phyloP scores from a whole-genome alignment of 352 stramenopile species.

The Phytophthora ohioensis region DNA sequence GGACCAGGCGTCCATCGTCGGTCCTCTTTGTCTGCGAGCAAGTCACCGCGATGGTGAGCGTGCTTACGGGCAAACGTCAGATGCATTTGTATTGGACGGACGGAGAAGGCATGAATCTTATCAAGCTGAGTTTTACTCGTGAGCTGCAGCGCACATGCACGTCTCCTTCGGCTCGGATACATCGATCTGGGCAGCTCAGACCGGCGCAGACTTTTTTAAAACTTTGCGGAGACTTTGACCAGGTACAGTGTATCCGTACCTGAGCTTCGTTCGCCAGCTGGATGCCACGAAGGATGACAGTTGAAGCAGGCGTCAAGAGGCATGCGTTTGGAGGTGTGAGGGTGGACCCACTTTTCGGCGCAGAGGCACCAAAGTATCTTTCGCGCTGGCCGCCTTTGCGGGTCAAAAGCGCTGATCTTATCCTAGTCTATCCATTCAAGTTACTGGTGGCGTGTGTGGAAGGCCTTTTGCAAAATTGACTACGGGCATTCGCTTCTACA shows the following conservation, averaged over 20 bases:
- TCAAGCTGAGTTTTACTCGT: slow-evolving; percentile 4
- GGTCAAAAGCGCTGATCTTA: slow-evolving; percentile 15
- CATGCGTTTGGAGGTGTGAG: slow-evolving; percentile 1
- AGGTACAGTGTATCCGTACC: background rate
- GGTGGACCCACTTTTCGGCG: background rate
- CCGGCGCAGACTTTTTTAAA: slow-evolving; percentile 2
- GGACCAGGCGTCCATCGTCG: background rate
- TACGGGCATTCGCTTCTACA: slow-evolving; percentile 11
- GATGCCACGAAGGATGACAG: background rate
- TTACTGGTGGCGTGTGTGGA: slow-evolving; percentile 2
- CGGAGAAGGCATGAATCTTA: slow-evolving; percentile 8
- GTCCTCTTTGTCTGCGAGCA: too few relatives aligned
- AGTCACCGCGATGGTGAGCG: slow-evolving; percentile 11
- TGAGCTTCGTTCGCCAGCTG: slow-evolving; percentile 15
- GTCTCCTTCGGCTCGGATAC: slow-evolving; percentile 7
- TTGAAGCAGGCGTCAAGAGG: slow-evolving; percentile 6
- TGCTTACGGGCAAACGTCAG: slow-evolving; percentile 19
- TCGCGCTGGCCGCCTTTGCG: background rate
- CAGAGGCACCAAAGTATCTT: slow-evolving; percentile 17
- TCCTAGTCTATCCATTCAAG: slow-evolving; percentile 13
- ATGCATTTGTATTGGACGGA: slow-evolving; percentile 7
- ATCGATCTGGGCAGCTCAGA: slow-evolving; percentile 21
- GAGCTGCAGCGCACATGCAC: slow-evolving; percentile 1
- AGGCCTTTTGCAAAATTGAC: background rate
- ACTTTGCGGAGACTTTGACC: slow-evolving; percentile 20